These are phyloP conservation scores for Agrocybe pediades DNA, from an alignment of 768 basidiomycete species.

Conservation along the genomic window DNA sequence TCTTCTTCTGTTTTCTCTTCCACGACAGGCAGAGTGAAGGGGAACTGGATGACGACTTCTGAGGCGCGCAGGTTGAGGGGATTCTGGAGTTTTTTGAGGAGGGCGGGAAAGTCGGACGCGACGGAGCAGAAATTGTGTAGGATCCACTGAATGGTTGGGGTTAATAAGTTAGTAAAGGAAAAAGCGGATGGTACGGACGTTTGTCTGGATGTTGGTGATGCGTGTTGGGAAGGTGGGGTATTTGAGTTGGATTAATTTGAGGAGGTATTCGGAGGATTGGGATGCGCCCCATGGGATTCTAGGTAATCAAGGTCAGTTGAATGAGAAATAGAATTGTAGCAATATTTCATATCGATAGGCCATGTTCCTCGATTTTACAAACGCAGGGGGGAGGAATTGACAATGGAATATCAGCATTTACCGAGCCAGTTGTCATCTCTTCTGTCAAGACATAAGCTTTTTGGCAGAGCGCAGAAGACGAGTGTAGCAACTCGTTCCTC, in stretches of 20 bases:
- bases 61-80: slow-evolving; percentile 63
- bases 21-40: slow-evolving; percentile 61
- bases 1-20: slow-evolving; percentile 95
- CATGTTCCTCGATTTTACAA: no score
- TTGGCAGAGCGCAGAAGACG: no score
- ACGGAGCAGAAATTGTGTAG: slow-evolving; percentile 85
- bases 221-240: slow-evolving; percentile 92
- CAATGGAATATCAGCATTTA: no score
- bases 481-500: no score
- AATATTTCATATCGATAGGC: no score
- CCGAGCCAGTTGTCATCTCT: no score
- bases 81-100: slow-evolving; percentile 67
- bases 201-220: slow-evolving; percentile 75
- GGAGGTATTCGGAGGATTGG: slow-evolving; percentile 88
- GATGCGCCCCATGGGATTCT: slow-evolving; percentile 95
- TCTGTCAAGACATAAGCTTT: no score
- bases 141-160: slow-evolving; percentile 70
- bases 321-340: neutral
- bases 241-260: slow-evolving; percentile 93
- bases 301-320: neutral
- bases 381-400: no score
- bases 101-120: slow-evolving; percentile 69
- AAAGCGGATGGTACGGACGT: slow-evolving; percentile 42
- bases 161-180: neutral
- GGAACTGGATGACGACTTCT: slow-evolving; percentile 86